Evolutionary conservation across 108 stramenopile species (phyloP).

Genomic region (Cyclostephanos tholiformis): DNA sequence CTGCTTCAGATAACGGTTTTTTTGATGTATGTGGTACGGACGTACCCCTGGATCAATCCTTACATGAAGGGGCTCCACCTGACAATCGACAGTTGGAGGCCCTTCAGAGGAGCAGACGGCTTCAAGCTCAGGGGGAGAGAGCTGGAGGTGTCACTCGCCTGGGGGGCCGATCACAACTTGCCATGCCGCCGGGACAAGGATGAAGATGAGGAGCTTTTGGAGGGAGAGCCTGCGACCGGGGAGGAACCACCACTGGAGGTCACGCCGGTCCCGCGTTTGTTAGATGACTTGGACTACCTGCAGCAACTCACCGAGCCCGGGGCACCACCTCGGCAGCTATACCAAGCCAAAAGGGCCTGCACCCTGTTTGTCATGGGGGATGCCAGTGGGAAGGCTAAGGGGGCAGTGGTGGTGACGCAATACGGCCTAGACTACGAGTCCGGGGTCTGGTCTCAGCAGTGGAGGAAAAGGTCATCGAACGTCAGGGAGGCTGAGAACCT

Average conservation of each 20-base stretch:
- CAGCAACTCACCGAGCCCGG: not conserved
- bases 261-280: conserved; percentile 27
- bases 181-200: not conserved
- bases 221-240: no score
- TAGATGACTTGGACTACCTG: conserved; percentile 26
- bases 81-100: conserved; percentile 45
- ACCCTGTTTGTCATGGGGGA: conserved; percentile 37
- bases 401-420: conserved; percentile 6
- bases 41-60: not conserved
- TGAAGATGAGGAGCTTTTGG: not conserved
- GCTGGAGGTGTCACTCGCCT: not conserved
- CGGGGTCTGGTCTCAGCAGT: conserved; percentile 15
- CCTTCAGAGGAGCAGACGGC: conserved; percentile 35
- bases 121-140: conserved; percentile 26
- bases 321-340: not conserved
- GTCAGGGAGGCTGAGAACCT: conserved; percentile 41
- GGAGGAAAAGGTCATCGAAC: conserved; percentile 23
- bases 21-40: not conserved
- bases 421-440: conserved; percentile 4
- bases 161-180: conserved; percentile 13
- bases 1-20: not conserved
- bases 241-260: conserved; percentile 24
- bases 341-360: not conserved
- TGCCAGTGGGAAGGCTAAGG: conserved; percentile 40
- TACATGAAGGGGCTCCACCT: conserved; percentile 14